These are phyloP conservation scores for Cardamine occulta DNA, from an alignment of 345 rosid species.

Conservation along the genomic window DNA sequence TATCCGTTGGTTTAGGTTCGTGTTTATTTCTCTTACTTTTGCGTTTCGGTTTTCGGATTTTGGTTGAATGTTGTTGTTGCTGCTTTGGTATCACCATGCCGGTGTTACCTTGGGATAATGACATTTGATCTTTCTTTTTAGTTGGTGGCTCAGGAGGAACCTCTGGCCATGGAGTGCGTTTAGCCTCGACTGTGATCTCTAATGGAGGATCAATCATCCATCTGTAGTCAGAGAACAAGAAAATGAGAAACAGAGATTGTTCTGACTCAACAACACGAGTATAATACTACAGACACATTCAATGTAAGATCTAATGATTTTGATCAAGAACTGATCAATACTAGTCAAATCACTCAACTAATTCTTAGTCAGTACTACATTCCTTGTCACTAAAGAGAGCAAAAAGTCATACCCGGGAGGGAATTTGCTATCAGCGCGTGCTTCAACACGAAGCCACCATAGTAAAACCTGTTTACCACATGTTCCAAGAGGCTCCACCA, in stretches of 20 bases:
- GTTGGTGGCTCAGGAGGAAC: constrained; percentile 84
- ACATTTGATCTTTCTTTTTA: constrained; percentile 44
- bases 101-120: constrained; percentile 48
- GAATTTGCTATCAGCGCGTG: constrained; percentile 97
- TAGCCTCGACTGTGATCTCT: constrained; percentile 84
- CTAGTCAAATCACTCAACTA: constrained; percentile 26
- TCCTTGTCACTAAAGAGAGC: constrained; percentile 3
- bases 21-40: constrained; percentile 74
- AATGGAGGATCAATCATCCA: constrained; percentile 93
- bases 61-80: constrained; percentile 63
- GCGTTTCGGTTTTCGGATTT: constrained; percentile 66
- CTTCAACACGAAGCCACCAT: constrained; percentile 99
- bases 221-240: constrained; percentile 46
- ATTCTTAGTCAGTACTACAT: too few relatives aligned
- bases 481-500: constrained; percentile 94
- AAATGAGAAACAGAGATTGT: neutral
- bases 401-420: constrained; percentile 72
- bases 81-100: constrained; percentile 32
- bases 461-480: constrained; percentile 89
- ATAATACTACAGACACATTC: neutral
- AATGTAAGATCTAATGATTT: neutral
- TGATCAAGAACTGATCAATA: neutral
- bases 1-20: constrained; percentile 52
- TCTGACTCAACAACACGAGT: too few relatives aligned
- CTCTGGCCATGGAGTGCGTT: constrained; percentile 95